A percentile compares a stretch with the other conserved stretches of the same genome.
Evolutionary conservation across 495 filamentous ascomycete species (phyloP).

Genomic region (Aspergillus biplanus): DNA sequence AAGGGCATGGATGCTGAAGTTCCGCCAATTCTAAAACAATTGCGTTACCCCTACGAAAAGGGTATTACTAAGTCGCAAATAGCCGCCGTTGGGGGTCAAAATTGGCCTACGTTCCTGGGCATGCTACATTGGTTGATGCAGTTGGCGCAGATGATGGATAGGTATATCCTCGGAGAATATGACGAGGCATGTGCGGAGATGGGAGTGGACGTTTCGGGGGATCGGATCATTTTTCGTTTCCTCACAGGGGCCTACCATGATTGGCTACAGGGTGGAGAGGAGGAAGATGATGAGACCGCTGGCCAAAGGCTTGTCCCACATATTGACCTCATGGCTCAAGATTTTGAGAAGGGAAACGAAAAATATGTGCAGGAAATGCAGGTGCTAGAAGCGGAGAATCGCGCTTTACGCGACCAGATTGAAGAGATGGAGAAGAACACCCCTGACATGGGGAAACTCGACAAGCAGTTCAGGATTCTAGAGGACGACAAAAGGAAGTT

Average conservation of each 20-base stretch:
- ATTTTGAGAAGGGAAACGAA: constrained; percentile 83
- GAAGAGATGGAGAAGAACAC: constrained; percentile 83
- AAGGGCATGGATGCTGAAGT: constrained; percentile 95
- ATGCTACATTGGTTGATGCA: constrained; percentile 99
- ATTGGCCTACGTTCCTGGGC: constrained; percentile 92
- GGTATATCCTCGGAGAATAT: constrained; percentile 72
- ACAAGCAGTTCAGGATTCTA: constrained; percentile 82
- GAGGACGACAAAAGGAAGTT: constrained; percentile 92
- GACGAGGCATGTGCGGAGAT: constrained; percentile 86
- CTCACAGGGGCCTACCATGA: constrained; percentile 86
- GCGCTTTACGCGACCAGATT: constrained; percentile 76
- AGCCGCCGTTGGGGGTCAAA: constrained; percentile 89
- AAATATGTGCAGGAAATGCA: constrained; percentile 80
- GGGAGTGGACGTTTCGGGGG: constrained; percentile 82
- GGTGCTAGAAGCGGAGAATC: constrained; percentile 81
- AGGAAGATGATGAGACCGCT: constrained; percentile 80
- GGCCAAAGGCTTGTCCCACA: constrained; percentile 77
- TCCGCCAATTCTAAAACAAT: constrained; percentile 82
- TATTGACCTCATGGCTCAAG: constrained; percentile 82
- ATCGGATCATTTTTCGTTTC: constrained; percentile 93
- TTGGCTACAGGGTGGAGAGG: constrained; percentile 80
- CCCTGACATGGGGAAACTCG: constrained; percentile 78
- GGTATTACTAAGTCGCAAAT: constrained; percentile 95
- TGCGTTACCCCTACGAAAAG: constrained; percentile 93
- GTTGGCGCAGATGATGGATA: constrained; percentile 85